phyloP scores from a whole-genome alignment of 225 moss, liverwort and hornwort species.

The Polytrichum commune region DNA sequence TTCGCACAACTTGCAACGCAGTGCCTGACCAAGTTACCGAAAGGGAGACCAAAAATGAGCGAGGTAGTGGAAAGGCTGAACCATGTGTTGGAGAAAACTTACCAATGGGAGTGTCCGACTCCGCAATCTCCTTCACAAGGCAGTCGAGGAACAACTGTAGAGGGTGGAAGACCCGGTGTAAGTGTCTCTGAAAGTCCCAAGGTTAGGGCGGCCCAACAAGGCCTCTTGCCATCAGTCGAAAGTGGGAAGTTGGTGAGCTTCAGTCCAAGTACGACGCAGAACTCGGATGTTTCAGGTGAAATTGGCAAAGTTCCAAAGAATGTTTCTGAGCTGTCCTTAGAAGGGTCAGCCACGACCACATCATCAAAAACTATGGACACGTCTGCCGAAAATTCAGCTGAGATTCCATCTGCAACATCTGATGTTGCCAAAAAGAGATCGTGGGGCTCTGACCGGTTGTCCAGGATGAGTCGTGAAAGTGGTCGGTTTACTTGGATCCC shows the following conservation, averaged over 20 bases:
- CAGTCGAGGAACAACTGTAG: neutral
- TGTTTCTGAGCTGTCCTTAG: slow-evolving; percentile 13
- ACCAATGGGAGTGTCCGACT: slow-evolving; percentile 35
- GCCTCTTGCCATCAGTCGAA: slow-evolving; percentile 14
- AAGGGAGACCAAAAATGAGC: slow-evolving; percentile 43
- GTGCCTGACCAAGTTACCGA: slow-evolving; percentile 43
- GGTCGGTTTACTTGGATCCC: slow-evolving; percentile 40
- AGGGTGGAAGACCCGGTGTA: neutral
- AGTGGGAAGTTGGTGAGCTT: slow-evolving; percentile 22
- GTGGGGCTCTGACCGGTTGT: slow-evolving; percentile 30
- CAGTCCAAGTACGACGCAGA: slow-evolving; percentile 12
- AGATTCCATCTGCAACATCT: slow-evolving; percentile 1
- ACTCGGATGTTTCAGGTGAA: neutral
- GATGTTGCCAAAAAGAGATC: slow-evolving; percentile 17
- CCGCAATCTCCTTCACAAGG: slow-evolving; percentile 9
- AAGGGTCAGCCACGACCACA: neutral
- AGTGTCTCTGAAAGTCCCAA: slow-evolving; percentile 16
- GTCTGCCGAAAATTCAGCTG: neutral
- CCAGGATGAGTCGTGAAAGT: slow-evolving; percentile 39
- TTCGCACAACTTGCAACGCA: slow-evolving; percentile 43
- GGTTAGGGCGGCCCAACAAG: slow-evolving; percentile 7
- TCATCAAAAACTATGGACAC: slow-evolving; percentile 7
- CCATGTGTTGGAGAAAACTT: slow-evolving; percentile 35
- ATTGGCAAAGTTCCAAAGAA: slow-evolving; percentile 15
- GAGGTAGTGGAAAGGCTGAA: slow-evolving; percentile 45